A percentile compares a stretch with the other conserved stretches of the same genome.
Conservation (phyloP, 306 rosid species). For the Trifolium repens region DNA sequence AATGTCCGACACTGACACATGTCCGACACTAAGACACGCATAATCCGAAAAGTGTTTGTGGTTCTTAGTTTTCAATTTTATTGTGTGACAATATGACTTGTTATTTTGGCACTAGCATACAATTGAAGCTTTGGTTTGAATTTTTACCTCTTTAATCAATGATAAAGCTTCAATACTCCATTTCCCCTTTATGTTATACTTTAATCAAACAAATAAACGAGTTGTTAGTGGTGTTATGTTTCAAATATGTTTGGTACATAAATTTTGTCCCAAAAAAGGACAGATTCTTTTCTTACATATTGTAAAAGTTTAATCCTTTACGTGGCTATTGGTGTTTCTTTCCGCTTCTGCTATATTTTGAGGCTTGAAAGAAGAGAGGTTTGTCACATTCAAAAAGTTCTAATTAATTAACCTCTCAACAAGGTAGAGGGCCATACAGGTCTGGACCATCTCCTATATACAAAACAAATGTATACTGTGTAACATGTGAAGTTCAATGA, state of each 20-base stretch:
- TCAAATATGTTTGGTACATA: neutral
- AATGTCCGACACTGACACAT: no score
- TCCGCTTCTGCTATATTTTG: neutral
- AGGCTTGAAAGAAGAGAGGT: conserved; percentile 30
- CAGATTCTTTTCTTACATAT: conserved; percentile 50
- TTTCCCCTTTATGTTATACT: neutral
- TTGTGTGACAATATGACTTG: conserved; percentile 1
- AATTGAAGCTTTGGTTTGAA: neutral
- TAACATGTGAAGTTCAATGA: neutral
- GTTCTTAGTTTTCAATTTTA: neutral
- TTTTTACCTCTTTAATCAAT: neutral
- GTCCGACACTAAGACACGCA: no score
- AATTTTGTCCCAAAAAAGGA: neutral
- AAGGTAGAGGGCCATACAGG: neutral
- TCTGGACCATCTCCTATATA: neutral
- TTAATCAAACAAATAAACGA: conserved; percentile 5
- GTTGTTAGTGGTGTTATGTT: neutral
- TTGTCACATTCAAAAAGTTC: conserved; percentile 12
- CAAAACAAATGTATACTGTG: no score
- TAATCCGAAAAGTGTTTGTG: no score
- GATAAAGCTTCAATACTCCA: conserved; percentile 3
- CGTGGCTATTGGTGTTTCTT: conserved; percentile 38
- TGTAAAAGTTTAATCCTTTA: conserved; percentile 52
- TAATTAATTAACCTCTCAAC: neutral
- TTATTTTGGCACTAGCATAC: neutral